Conservation (phyloP, 2,329 filamentous ascomycete genomes). For the Teratosphaeria epicoccoides region DNA sequence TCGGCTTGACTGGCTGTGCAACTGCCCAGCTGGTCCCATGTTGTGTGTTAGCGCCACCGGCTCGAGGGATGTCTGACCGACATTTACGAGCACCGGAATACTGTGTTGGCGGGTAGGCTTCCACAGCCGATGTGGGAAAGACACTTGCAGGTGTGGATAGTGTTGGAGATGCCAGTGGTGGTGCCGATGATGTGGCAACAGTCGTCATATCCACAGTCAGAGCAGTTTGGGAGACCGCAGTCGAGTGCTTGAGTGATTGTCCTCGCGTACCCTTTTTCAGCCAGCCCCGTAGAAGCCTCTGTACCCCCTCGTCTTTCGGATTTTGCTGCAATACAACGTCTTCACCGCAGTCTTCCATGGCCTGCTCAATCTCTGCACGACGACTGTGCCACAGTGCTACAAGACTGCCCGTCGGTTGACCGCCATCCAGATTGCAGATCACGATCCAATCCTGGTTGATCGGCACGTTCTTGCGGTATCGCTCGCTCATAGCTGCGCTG, state of each 20-base stretch:
- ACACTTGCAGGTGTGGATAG: no score
- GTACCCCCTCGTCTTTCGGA: background rate
- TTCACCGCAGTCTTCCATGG: background rate
- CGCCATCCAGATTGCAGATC: background rate
- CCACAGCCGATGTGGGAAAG: no score
- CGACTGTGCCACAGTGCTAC: background rate
- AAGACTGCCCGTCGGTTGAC: background rate
- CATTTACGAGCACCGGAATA: no score
- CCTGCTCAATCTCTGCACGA: background rate
- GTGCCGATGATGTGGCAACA: background rate
- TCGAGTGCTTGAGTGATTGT: background rate
- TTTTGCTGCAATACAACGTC: background rate
- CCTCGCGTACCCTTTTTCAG: background rate
- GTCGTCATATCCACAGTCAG: background rate
- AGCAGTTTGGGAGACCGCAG: background rate
- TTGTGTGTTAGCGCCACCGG: no score
- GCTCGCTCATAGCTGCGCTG: background rate
- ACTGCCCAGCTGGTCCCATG: no score
- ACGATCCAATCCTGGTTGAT: background rate
- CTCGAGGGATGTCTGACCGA: no score
- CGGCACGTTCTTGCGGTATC: background rate
- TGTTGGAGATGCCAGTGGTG: no score
- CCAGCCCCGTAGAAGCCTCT: background rate
- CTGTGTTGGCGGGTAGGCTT: no score
- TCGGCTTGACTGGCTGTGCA: no score